Evolutionary conservation across 208 protist genomes (phyloP), one percentile per base, ranked within the genome.

Genomic region (Trypanosoma vivax): DNA sequence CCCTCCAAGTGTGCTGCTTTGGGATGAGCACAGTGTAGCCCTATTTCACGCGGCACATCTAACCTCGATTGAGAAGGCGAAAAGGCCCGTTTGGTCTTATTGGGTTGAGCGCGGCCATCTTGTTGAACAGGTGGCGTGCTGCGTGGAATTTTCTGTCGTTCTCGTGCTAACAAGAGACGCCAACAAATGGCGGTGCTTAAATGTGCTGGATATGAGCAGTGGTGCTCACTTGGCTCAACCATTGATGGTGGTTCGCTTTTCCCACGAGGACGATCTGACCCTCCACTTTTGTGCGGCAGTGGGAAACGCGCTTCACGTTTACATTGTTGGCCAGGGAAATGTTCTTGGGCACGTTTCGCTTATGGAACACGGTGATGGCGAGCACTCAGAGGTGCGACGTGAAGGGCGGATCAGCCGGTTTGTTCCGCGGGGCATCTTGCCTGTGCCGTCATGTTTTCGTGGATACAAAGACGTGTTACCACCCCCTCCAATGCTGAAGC

Each of bases 141-240:
- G 78, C 53, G 61, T 59, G 41, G 50, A 57, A 2, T 66, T 75
- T 38, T 64, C 67, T 19, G 65, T 72, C 16, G 48, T 87, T 35
- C 62, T 92, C 51, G 76, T 87, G 34, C 57, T 92, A 25, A 92
- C 73, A 30, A 58, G 70, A 29, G 84, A 92, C 39, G 72, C 70
- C 21, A 92, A 92, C 50, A 70, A 75, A 24, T 92, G 84, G 81
- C 73, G 84, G 13, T 87, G 80, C 76, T 39, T 92, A n/a, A 86
- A 76, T 55, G 62, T 89, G 34, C 47, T 92, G n/a, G 69, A 92
- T 60, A 74, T 72, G 45, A 50, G 73, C 23, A 79, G 69, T 1
- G 77, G 71, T 18, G 58, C 74, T 51, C 70, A 71, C 35, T 70
- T 77, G 38, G 83, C 84, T 72, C 56, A 70, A 47, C 58, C 74